Base-by-base conservation (phyloP, 495 filamentous ascomycete species). In the Lophiostoma macrostomum region DNA sequence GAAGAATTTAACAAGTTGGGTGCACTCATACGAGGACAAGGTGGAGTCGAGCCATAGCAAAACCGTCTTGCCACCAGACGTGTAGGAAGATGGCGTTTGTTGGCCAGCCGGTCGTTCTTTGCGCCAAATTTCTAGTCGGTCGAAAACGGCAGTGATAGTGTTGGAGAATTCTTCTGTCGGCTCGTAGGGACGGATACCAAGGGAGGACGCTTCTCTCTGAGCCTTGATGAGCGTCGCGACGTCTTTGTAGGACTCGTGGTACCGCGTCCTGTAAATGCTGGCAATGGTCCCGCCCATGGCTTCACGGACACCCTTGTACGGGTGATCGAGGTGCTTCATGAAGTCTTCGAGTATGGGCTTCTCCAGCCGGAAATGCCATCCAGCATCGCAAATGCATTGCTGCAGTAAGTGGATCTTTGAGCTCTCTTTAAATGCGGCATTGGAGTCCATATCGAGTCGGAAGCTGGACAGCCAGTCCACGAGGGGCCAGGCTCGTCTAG, bases 401-500 rank as follows among this genome's bases (percentile, higher is more conserved):
- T 95, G 87, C 28, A 99, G 74, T 12, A 97, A 77, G 59, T 93
- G 86, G 35, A 99, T 87, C 71, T 96, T 96, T 4, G 91, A 90
- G 50, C 91, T 96, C 62, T 99, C 94, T 69, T 99, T 99, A 79
- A 99, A 99, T 8, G 93, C 93, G 4, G 93, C 93, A 68, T 97
- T 96, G 0, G 91, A 96, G 19, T 80, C 72, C 86, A 96, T 91
- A 63, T 99, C 93, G 16, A 99, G 74, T 27, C 87, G 79, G 78
- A 95, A 96, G 53, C 82, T 80, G 11, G 83, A 81, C 28, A 99
- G 77, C 75, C 83, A 86, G 53, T 91, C 86, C 22, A 95, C 79
- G 48, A 99, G 73, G 44, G 95, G 94, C 79, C 85, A 89, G 3
- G 81, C 81, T 44, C 91, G 80, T 53, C 93, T 77, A 14, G 93